phyloP scores from a whole-genome alignment of 202 grass and related monocot species.

The Hordeum pubiflorum region DNA sequence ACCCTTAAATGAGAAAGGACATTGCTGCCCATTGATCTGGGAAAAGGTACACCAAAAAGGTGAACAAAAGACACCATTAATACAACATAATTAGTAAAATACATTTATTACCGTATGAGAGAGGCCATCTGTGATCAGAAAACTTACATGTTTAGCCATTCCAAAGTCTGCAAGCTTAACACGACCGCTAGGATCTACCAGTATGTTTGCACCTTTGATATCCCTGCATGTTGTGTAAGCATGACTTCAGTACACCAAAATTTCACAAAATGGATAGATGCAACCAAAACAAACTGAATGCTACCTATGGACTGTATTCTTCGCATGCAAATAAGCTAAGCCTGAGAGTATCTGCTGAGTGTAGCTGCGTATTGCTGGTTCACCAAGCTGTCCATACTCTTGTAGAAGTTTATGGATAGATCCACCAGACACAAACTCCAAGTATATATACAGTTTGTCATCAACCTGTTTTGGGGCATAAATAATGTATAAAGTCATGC shows the following conservation, averaged over 20 bases:
- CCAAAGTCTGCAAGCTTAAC: conserved; percentile 99
- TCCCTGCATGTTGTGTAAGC: conserved; percentile 57
- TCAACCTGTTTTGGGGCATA: conserved; percentile 56
- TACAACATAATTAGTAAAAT: not conserved
- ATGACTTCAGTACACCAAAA: conserved; percentile 10
- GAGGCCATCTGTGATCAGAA: not conserved
- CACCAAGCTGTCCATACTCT: conserved; percentile 93
- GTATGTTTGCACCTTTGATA: conserved; percentile 99
- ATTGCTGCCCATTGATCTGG: conserved; percentile 90
- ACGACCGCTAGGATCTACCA: conserved; percentile 93
- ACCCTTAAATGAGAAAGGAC: conserved; percentile 95
- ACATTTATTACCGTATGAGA: not conserved
- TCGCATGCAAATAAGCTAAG: conserved; percentile 88
- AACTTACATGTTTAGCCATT: conserved; percentile 98
- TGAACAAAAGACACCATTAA: not conserved
- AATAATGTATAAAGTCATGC: conserved; percentile 18
- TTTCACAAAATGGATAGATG: conserved; percentile 6
- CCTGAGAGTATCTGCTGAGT: conserved; percentile 96
- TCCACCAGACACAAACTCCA: conserved; percentile 99
- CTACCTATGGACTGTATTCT: conserved; percentile 96
- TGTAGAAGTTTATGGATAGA: conserved; percentile 98
- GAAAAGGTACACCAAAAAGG: not conserved
- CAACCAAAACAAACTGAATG: conserved; percentile 16
- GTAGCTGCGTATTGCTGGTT: conserved; percentile 95
- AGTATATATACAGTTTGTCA: conserved; percentile 90